Conservation (phyloP, 164 flowering plant genomes). For the Aristolochia contorta region DNA sequence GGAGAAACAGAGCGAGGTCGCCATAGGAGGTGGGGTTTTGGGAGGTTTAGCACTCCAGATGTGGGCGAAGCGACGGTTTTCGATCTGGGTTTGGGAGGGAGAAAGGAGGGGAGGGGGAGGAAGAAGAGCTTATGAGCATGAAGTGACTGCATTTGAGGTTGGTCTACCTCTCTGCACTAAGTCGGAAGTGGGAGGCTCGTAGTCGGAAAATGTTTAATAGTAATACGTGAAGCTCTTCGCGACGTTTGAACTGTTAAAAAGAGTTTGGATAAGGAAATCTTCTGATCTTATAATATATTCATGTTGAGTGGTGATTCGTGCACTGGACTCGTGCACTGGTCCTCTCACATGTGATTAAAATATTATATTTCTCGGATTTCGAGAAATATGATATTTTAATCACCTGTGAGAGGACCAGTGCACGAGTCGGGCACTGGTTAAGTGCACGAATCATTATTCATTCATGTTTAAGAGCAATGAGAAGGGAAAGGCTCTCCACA, state of each 20-base stretch:
- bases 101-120: not conserved
- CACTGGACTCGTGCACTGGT: too few species aligned
- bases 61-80: not conserved
- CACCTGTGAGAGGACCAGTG: too few species aligned
- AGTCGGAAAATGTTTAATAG: not conserved
- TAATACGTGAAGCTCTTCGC: not conserved
- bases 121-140: slow-evolving; percentile 3
- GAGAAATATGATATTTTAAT: too few species aligned
- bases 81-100: not conserved
- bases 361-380: too few species aligned
- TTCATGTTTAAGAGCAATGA: too few species aligned
- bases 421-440: too few species aligned
- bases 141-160: not conserved
- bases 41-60: not conserved
- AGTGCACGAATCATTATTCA: too few species aligned
- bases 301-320: too few species aligned
- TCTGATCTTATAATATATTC: too few species aligned
- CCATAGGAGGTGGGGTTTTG: not conserved
- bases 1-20: not conserved
- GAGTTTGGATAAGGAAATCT: too few species aligned
- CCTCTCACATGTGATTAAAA: too few species aligned
- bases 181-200: not conserved
- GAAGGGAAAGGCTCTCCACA: too few species aligned
- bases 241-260: not conserved
- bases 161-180: not conserved